Evolutionary conservation across 345 rosid species (phyloP), one percentile per base, ranked within the genome.

Genomic region (Camelina laxa): DNA sequence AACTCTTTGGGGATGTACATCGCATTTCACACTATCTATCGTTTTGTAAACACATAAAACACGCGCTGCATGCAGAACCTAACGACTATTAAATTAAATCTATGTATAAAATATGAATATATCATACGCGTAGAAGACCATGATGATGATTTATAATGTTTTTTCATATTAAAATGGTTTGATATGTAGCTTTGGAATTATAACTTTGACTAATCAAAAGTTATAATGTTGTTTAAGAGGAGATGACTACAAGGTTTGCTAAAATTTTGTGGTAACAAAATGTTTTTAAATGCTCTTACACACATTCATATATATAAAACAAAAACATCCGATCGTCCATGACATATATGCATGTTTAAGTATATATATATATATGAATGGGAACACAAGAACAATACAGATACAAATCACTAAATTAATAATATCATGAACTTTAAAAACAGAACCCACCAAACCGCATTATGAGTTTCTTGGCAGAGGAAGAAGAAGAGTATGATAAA

Each of bases 401-500:
- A 44, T 6, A 45, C 9, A 45, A n/a, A 15, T 17, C 19, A n/a
- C 9, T 6, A 15, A 45, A 45, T 15, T 45, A 45, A 45, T 9
- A 42, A 33, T 45, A 45, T 7, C 19, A 6, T 7, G 16, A 45
- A 45, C 19, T 27, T 55, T 13, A 54, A 55, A 55, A 15, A 49
- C 14, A 60, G 44, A 17, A 61, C 75, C 53, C 10, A 72, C 27
- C 60, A 50, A 72, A 48, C 48, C 60, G n/a, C 3, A 3, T 44
- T 9, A 20, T 22, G 57, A 20, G 5, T 7, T 5, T 68, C 4
- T 60, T 21, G 22, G 41, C 41, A 38, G 30, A 14, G 33, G 31
- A 7, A 57, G 45, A 7, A 57, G 45, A 11, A 9, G 36, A 6
- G 20, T 30, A 7, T 70, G 35, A 11, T 70, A 59, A 10, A 19